Evolutionary conservation across 441 rosid genomes (phyloP), one percentile per base, ranked within the genome.

Genomic region (Gossypium davidsonii): DNA sequence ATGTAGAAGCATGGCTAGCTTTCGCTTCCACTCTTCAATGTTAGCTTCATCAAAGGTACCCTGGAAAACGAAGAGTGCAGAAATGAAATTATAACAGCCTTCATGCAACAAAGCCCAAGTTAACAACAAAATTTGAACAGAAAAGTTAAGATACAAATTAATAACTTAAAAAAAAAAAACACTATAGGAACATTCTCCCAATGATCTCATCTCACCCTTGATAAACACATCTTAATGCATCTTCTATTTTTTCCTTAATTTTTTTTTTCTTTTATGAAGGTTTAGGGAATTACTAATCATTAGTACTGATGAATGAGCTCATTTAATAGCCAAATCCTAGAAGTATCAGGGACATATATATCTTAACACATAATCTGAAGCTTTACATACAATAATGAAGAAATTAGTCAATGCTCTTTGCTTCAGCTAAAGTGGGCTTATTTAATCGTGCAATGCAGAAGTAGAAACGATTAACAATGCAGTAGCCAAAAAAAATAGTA

Each of bases 1-100:
- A 17, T 42, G 71, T 79, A 89, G 72, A 71, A 91, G 90, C 82
- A 75, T 69, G 44, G 78, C 76, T 18, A 91, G 82, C 73, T 79
- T 94, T 42, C 51, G 82, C 74, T 80, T 87, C 98, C 98, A 94
- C 52, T 86, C 92, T 71, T 83, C 87, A 66, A 81, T 57, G 78
- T 81, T 84, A 67, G 84, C 78, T 53, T 59, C 83, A 65, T 73
- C 74, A 20, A 65, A 67, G 70, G 78, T 26, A 25, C 75, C 87
- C 98, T 91, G 79, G 71, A 66, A 81, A 73, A 66, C 23, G 31
- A 18, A 75, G 26, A n/a, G 48, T 23, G 20, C 62, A 57, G 26
- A 63, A 14, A 56, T 18, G 15, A 42, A 44, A 73, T 8, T 52
- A 51, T 28, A 39, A 68, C 52, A 20, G 25, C 25, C 26, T 56